These are phyloP conservation scores for Dissophora globulifera DNA, from an alignment of 192 early-diverging fungal species.

Conservation along the genomic window DNA sequence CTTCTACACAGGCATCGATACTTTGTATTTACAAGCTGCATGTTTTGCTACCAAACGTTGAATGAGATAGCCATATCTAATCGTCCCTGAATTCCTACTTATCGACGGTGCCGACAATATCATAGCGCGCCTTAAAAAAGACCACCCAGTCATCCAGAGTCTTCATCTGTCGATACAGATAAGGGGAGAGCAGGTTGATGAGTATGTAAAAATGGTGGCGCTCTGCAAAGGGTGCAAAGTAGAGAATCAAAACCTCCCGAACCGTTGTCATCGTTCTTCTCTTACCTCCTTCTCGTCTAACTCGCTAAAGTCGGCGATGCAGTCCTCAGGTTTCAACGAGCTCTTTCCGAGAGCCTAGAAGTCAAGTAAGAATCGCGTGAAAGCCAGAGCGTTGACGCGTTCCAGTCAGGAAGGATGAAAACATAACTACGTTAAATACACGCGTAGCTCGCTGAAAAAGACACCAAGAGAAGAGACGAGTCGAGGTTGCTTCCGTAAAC, in stretches of 20 bases:
- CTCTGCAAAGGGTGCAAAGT: too few species aligned
- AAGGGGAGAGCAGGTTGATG: neutral
- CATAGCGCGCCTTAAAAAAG: constrained; percentile 76
- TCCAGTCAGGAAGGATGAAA: neutral
- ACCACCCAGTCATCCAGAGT: constrained; percentile 79
- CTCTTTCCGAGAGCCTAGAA: constrained; percentile 73
- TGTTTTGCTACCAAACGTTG: too few species aligned
- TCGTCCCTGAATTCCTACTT: too few species aligned
- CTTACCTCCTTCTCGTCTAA: constrained; percentile 74
- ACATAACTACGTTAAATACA: too few species aligned
- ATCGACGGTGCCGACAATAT: constrained; percentile 70
- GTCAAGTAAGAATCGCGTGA: neutral
- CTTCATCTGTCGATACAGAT: constrained; percentile 56
- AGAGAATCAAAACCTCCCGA: too few species aligned
- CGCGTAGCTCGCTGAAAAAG: too few species aligned
- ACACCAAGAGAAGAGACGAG: too few species aligned
- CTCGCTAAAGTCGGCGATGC: constrained; percentile 73
- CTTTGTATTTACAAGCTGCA: too few species aligned
- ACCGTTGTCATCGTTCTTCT: too few species aligned
- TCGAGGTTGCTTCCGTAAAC: neutral
- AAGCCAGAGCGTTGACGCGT: neutral
- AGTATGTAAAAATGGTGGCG: neutral
- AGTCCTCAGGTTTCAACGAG: constrained; percentile 76
- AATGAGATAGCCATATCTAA: too few species aligned
- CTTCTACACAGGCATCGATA: too few species aligned